Evolutionary conservation across 768 basidiomycete genomes (phyloP).

Genomic region (Tremella yokohamensis): DNA sequence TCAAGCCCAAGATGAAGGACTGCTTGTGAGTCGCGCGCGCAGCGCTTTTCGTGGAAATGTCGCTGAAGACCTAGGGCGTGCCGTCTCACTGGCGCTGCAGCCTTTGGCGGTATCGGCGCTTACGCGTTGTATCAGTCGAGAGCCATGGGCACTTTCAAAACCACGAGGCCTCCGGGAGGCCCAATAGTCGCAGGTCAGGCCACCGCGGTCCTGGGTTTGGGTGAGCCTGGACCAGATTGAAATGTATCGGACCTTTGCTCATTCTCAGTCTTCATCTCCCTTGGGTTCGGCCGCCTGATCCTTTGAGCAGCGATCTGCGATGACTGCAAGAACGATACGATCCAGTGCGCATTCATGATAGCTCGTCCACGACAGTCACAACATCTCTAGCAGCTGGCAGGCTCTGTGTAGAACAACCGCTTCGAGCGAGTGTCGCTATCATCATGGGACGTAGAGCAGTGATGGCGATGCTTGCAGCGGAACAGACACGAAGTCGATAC

Average conservation of each 20-base stretch:
- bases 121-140: conserved; percentile 39
- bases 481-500: no score
- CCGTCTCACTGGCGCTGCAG: conserved; percentile 35
- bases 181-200: conserved; percentile 27
- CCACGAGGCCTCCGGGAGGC: conserved; percentile 21
- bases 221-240: conserved; percentile 18
- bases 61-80: conserved; percentile 25
- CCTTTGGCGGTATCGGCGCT: conserved; percentile 38
- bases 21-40: conserved; percentile 13
- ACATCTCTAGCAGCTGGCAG: no score
- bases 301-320: not conserved
- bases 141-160: conserved; percentile 31
- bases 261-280: conserved; percentile 18
- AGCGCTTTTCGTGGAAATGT: not conserved
- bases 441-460: no score
- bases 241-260: not conserved
- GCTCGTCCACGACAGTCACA: no score
- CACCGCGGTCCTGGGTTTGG: conserved; percentile 34
- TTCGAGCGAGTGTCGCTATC: no score
- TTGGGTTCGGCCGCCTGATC: conserved; percentile 19
- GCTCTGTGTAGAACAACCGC: no score
- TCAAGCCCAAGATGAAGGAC: conserved; percentile 6
- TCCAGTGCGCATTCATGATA: no score
- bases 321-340: no score
- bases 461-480: no score